Evolutionary conservation across 2,329 filamentous ascomycete genomes (phyloP).

Genomic region (Fusarium sp.): DNA sequence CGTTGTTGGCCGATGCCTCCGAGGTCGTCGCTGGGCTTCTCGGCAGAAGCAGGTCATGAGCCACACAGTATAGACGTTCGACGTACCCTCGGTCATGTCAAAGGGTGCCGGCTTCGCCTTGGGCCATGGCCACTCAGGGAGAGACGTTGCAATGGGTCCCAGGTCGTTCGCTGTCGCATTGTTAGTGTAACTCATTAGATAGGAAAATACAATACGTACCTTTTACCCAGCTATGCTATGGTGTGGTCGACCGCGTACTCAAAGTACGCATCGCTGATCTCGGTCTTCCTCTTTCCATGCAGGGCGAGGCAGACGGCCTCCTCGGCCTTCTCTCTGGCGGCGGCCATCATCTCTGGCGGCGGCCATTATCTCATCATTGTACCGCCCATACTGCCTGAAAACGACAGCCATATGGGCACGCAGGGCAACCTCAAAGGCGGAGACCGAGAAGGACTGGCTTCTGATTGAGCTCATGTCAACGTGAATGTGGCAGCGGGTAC

Average conservation of each 20-base stretch:
- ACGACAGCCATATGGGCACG: too few relatives aligned
- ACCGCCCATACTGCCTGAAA: neutral
- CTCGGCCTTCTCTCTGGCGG: neutral
- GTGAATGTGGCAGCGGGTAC: too few relatives aligned
- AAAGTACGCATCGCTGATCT: neutral
- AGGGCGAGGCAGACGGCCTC: neutral
- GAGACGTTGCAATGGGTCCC: neutral
- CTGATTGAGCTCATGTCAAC: too few relatives aligned
- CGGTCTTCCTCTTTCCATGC: neutral
- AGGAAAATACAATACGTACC: neutral
- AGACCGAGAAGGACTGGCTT: too few relatives aligned
- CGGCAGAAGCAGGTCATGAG: too few relatives aligned
- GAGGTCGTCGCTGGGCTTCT: too few relatives aligned
- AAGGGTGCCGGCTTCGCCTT: neutral
- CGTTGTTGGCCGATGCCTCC: too few relatives aligned
- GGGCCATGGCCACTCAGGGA: neutral
- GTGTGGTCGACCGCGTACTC: neutral
- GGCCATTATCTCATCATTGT: neutral
- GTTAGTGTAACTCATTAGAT: neutral
- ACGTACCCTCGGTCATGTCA: neutral
- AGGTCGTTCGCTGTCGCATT: neutral
- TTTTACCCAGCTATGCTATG: neutral
- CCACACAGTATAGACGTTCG: neutral
- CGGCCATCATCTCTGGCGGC: too few relatives aligned
- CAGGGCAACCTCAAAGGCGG: too few relatives aligned